A percentile compares a stretch with the other conserved stretches of the same genome.
Conservation (phyloP, 192 early-diverging fungal species). For the Entomortierella parvispora region DNA sequence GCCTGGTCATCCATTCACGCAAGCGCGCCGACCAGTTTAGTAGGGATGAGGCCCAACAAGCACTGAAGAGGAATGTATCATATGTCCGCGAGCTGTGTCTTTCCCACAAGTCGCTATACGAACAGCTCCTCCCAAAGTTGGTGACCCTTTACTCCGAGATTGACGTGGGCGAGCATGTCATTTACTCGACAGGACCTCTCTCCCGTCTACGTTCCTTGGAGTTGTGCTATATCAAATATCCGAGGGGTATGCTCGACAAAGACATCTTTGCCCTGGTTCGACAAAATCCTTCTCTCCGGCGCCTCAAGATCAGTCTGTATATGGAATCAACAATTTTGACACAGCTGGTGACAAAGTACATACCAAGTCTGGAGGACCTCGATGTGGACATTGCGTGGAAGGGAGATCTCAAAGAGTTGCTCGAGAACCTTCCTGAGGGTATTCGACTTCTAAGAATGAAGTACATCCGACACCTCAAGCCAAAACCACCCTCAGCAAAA, state of each 20-base stretch:
- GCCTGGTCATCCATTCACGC: background rate
- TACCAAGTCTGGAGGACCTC: background rate
- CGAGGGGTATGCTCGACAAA: no score
- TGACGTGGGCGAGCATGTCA: background rate
- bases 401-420: conserved; percentile 4
- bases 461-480: background rate
- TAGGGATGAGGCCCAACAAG: background rate
- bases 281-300: conserved; percentile 2
- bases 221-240: background rate
- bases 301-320: background rate
- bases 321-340: background rate
- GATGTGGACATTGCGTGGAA: background rate
- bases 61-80: background rate
- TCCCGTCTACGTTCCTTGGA: background rate
- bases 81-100: no score
- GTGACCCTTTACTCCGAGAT: background rate
- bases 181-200: background rate
- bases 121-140: background rate
- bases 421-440: conserved; percentile 1
- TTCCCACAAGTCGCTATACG: background rate
- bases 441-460: background rate
- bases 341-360: background rate
- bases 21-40: background rate
- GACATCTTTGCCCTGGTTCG: background rate
- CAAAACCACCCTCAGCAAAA: background rate